Evolutionary conservation across 139 green algal genomes (phyloP).

Genomic region (Tetraselmis chui): DNA sequence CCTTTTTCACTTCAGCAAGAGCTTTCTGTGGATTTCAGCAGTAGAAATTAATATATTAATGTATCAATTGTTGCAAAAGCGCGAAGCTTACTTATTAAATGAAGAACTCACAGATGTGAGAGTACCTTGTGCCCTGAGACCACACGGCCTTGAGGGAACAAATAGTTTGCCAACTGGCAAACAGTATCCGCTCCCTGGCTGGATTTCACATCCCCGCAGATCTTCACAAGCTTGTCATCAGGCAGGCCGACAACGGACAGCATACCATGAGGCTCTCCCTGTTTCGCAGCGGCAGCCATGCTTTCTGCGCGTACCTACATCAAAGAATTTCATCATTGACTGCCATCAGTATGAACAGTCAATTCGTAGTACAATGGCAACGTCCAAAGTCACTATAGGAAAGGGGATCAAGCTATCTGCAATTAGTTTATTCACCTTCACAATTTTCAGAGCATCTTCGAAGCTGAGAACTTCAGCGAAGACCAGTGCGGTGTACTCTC

Average conservation of each 20-base stretch:
- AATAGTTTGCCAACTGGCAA: constrained; percentile 79
- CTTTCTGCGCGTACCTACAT: constrained; percentile 69
- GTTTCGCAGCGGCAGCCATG: constrained; percentile 70
- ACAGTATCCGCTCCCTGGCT: constrained; percentile 34
- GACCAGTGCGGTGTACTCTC: constrained; percentile 88
- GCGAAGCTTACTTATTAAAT: no score
- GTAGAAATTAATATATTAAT: no score
- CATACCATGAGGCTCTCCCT: constrained; percentile 74
- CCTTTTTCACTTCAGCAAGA: constrained; percentile 48
- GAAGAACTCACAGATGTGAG: no score
- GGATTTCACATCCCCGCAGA: constrained; percentile 28
- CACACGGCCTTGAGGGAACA: constrained; percentile 72
- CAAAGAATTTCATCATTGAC: no score
- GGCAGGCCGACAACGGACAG: constrained; percentile 77
- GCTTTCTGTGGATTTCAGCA: constrained; percentile 27
- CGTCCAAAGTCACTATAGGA: no score
- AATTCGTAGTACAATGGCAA: no score
- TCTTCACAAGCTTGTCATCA: constrained; percentile 52
- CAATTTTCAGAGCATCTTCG: constrained; percentile 80
- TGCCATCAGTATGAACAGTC: no score
- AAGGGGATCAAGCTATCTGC: no score
- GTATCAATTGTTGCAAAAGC: no score
- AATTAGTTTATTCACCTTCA: no score
- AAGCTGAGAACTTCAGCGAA: constrained; percentile 79
- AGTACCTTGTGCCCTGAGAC: not conserved